A percentile compares a stretch with the other conserved stretches of the same genome.
Conservation (phyloP, 192 early-diverging fungal species). For the Spizellomyces sp. region DNA sequence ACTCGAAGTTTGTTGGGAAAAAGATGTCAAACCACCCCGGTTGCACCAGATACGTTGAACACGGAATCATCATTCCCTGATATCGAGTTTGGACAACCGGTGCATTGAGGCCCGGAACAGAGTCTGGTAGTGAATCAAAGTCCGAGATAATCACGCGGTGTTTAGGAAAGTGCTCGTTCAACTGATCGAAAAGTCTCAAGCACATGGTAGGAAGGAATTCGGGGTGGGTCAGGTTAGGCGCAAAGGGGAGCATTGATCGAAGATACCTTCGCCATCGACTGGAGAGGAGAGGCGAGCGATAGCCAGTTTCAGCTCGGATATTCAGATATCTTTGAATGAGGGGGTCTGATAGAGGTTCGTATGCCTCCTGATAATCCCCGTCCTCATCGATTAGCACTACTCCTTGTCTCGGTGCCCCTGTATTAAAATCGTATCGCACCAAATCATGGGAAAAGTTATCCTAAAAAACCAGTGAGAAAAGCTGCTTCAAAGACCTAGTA, state of each 20-base stretch:
- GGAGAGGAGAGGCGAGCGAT: slow-evolving; percentile 60
- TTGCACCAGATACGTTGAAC: slow-evolving; percentile 94
- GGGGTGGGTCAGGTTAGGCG: slow-evolving; percentile 78
- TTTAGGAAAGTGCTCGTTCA: slow-evolving; percentile 81
- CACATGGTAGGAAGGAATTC: slow-evolving; percentile 92
- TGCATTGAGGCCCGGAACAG: slow-evolving; percentile 77
- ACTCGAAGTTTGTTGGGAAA: slow-evolving; percentile 96
- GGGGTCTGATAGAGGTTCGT: slow-evolving; percentile 78
- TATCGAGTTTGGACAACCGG: slow-evolving; percentile 97
- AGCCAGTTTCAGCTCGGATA: slow-evolving; percentile 58
- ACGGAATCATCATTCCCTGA: slow-evolving; percentile 87
- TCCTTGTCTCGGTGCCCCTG: slow-evolving; percentile 75
- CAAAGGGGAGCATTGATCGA: slow-evolving; percentile 71
- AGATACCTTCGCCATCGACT: slow-evolving; percentile 53
- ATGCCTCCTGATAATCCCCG: slow-evolving; percentile 85
- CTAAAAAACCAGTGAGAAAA: slow-evolving; percentile 39
- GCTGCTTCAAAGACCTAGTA: neutral
- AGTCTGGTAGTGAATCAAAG: slow-evolving; percentile 83
- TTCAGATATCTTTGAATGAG: slow-evolving; percentile 73
- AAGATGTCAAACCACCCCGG: slow-evolving; percentile 99
- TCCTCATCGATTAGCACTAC: slow-evolving; percentile 79
- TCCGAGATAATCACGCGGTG: slow-evolving; percentile 89
- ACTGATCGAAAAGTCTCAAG: slow-evolving; percentile 64
- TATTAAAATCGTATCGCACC: slow-evolving; percentile 79
- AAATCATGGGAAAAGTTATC: slow-evolving; percentile 98